A percentile compares a stretch with the other conserved stretches of the same genome.
Conservation (phyloP, 139 green algal genomes). For the Chlorella sp. region DNA sequence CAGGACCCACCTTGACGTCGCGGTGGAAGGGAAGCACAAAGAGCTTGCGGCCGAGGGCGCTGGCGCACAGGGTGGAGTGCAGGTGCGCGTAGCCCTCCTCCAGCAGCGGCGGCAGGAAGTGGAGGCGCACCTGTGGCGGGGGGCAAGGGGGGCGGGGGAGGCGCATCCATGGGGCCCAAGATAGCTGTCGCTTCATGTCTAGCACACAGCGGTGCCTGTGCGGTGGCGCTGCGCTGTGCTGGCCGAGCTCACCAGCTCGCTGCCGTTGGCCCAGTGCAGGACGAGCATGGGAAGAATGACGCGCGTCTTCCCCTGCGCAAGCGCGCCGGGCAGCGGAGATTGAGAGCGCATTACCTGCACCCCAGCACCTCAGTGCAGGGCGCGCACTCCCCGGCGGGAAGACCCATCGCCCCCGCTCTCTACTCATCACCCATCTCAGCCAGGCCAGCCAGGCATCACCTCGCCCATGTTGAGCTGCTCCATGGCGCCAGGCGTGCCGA, state of each 20-base stretch:
- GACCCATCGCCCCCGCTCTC: too few relatives aligned
- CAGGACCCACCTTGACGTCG: slow-evolving; percentile 35
- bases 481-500: slow-evolving; percentile 2
- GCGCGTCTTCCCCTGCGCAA: slow-evolving; percentile 59
- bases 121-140: slow-evolving; percentile 54
- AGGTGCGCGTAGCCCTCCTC: slow-evolving; percentile 50
- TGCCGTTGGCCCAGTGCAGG: slow-evolving; percentile 31
- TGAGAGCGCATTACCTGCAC: too few relatives aligned
- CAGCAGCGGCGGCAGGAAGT: slow-evolving; percentile 58
- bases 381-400: too few relatives aligned
- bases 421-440: not conserved
- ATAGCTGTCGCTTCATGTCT: not conserved
- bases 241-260: slow-evolving; percentile 1
- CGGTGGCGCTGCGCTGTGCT: too few relatives aligned
- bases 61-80: slow-evolving; percentile 50
- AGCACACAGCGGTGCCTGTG: not conserved
- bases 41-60: slow-evolving; percentile 50
- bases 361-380: too few relatives aligned
- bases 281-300: slow-evolving; percentile 70
- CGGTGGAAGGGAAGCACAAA: slow-evolving; percentile 55
- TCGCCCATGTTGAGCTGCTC: slow-evolving; percentile 23
- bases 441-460: not conserved
- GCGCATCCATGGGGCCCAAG: not conserved
- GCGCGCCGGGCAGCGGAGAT: too few relatives aligned
- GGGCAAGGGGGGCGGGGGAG: not conserved